Conservation (phyloP, 2,329 filamentous ascomycete species). For the Xylaria sp. region DNA sequence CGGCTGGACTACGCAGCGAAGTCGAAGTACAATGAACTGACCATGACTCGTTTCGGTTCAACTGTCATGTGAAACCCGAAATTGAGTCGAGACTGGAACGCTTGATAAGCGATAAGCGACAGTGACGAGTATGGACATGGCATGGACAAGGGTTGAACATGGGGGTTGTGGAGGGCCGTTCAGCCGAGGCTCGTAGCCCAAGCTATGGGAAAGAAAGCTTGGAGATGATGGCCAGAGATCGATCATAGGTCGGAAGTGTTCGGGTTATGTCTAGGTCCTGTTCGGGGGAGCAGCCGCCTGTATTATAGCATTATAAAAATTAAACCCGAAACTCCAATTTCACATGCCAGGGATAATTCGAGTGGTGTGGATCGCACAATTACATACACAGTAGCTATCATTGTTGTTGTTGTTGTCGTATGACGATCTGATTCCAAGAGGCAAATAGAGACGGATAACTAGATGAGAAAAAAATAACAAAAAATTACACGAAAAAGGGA, state of each 20-base stretch:
- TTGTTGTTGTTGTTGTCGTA: neutral
- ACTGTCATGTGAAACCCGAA: slow-evolving; percentile 15
- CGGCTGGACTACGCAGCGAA: neutral
- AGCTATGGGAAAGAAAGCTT: neutral
- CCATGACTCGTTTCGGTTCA: slow-evolving; percentile 27
- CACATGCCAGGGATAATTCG: slow-evolving; percentile 20
- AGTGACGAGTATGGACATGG: neutral
- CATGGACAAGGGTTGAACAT: no score
- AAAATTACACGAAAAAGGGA: neutral
- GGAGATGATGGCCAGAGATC: neutral
- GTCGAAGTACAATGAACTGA: neutral
- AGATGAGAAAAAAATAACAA: neutral
- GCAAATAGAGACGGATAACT: no score
- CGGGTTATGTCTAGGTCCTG: neutral
- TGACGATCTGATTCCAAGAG: neutral
- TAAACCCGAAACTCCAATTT: slow-evolving; percentile 12
- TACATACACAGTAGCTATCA: neutral
- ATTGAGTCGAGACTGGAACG: neutral
- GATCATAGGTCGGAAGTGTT: slow-evolving; percentile 15
- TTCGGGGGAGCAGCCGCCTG: neutral
- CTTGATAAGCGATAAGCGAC: slow-evolving; percentile 17
- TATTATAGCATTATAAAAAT: neutral
- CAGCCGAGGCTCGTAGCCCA: slow-evolving; percentile 30
- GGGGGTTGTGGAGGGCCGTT: slow-evolving; percentile 7
- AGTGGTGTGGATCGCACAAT: neutral